phyloP scores from a whole-genome alignment of 441 rosid genomes.

The Geranium incanum region DNA sequence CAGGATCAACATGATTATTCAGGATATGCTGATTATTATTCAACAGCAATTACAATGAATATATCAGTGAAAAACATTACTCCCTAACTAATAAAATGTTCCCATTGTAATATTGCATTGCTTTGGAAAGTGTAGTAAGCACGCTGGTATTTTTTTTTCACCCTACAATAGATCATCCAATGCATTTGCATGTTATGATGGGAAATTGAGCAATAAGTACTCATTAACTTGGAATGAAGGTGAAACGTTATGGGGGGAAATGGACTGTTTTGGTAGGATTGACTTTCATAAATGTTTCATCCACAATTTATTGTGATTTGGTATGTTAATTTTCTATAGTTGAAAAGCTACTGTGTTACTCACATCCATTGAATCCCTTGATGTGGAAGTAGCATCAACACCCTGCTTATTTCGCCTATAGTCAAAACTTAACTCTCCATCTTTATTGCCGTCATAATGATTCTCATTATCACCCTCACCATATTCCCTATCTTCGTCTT shows the following conservation, averaged over 20 bases:
- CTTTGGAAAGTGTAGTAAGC: background rate
- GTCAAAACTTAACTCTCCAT: slow-evolving; percentile 75
- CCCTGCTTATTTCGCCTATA: slow-evolving; percentile 50
- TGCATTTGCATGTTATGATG: background rate
- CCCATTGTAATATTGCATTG: background rate
- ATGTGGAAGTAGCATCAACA: slow-evolving; percentile 38
- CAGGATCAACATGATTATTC: background rate
- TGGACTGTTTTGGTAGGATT: slow-evolving; percentile 2
- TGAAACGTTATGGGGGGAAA: background rate
- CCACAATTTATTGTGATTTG: background rate
- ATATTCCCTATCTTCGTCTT: slow-evolving; percentile 58
- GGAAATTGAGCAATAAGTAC: background rate
- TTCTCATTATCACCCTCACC: slow-evolving; percentile 38
- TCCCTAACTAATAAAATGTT: background rate
- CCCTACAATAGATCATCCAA: background rate
- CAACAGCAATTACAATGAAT: background rate
- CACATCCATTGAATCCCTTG: slow-evolving; percentile 70
- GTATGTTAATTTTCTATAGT: background rate
- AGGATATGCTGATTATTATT: background rate
- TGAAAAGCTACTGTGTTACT: slow-evolving; percentile 15
- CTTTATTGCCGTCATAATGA: slow-evolving; percentile 35
- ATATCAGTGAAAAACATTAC: background rate
- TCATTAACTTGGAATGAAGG: background rate
- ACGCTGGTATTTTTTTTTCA: background rate
- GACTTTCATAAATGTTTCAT: background rate